phyloP scores from a whole-genome alignment of 768 basidiomycete genomes.

The Guyanaporus albipodus region DNA sequence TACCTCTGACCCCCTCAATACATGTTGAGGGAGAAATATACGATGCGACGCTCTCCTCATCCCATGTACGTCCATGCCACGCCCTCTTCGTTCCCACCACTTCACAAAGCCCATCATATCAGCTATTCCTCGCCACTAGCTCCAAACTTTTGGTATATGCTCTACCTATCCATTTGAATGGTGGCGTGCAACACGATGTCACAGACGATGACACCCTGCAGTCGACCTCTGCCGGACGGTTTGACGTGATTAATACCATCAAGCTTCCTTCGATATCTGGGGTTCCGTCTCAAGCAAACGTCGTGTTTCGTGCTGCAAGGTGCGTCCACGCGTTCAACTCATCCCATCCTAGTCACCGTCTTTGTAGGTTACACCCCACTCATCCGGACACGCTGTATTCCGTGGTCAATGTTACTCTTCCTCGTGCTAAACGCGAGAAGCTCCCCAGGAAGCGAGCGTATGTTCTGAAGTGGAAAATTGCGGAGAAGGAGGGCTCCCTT shows the following conservation, averaged over 20 bases:
- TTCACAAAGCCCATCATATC: not conserved
- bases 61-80: conserved; percentile 49
- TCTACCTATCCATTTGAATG: conserved; percentile 36
- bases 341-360: conserved; percentile 7
- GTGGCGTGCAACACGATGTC: not conserved
- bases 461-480: conserved; percentile 69
- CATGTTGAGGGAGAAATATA: conserved; percentile 75
- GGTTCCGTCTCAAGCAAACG: conserved; percentile 37
- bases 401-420: conserved; percentile 62
- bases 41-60: conserved; percentile 73
- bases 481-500: conserved; percentile 62
- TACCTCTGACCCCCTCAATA: conserved; percentile 45
- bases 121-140: conserved; percentile 70
- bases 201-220: conserved; percentile 29
- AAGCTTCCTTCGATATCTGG: conserved; percentile 51
- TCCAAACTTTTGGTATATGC: conserved; percentile 60
- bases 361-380: conserved; percentile 52
- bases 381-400: conserved; percentile 58
- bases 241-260: conserved; percentile 48
- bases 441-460: conserved; percentile 55
- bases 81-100: not conserved
- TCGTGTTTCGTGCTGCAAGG: conserved; percentile 64
- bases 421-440: conserved; percentile 55
- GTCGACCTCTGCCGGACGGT: conserved; percentile 17
- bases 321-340: conserved; percentile 19